Base-by-base conservation (phyloP, 1,284 basidiomycete species). In the Puccinia brachypodii region DNA sequence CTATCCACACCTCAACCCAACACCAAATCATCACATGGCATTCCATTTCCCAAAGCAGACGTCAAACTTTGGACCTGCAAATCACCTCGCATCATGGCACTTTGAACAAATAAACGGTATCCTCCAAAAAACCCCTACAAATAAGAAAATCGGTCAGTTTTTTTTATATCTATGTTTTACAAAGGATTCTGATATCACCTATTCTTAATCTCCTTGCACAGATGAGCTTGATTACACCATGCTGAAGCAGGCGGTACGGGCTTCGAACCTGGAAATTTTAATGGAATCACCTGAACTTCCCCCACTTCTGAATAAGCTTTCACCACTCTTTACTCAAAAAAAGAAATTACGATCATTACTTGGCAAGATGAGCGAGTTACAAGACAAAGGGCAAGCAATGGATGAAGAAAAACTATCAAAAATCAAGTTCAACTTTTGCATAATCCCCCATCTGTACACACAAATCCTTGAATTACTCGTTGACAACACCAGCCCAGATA, bases 31-130 rank as follows among this genome's bases (percentile, higher is more conserved):
- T 68, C 76, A 77, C 25, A 68, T 68, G n/a, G 76, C 62, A 4
- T 77, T n/a, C 33, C 76, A 78, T 40, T 16, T 78, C 53, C 76
- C 76, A 13, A 68, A 40, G 31, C 47, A 78, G 66, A 31, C 42
- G 9, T 22, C 38, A 38, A 69, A 13, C 8, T 78, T 69, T 58
- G 76, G 76, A 56, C 76, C 76, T 25, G 11, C 47, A 16, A 78
- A 78, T 58, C 58, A 53, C 44, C 76, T 78, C 16, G 76, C 76
- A 7, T 68, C 76, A 16, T 77, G 76, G 76, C 62, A 77, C 50
- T 77, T 77, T 53, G 62, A 77, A 64, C 76, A 77, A 68, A 71
- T 78, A 7, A 78, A 78, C 58, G 66, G 64, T n/a, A 78, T 78
- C 16, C 66, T 78, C 22, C 64, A 78, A 28, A 44, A 58, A 58